phyloP scores from a whole-genome alignment of 2,329 filamentous ascomycete genomes.

The Neodidymelliopsis sp. region DNA sequence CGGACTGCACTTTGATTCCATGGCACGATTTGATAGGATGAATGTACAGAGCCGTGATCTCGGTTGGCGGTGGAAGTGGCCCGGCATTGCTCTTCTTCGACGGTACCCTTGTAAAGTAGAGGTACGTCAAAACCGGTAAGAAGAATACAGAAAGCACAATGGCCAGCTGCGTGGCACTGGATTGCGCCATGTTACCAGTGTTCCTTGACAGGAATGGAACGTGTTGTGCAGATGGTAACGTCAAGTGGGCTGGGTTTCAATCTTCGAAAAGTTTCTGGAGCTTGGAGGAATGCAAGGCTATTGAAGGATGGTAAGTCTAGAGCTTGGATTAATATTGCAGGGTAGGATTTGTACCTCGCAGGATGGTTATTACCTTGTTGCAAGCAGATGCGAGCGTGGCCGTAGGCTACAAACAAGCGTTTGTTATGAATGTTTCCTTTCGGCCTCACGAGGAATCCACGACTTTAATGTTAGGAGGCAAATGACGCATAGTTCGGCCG shows the following conservation, averaged over 20 bases:
- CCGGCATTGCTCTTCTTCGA: constrained; percentile 24
- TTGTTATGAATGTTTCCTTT: not conserved
- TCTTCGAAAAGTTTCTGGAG: constrained; percentile 10
- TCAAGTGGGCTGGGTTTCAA: not conserved
- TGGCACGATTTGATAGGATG: constrained; percentile 74
- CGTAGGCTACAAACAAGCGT: no score
- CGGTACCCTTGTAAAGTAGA: constrained; percentile 29
- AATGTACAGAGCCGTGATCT: constrained; percentile 60
- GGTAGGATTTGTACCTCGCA: constrained; percentile 11
- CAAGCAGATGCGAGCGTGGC: no score
- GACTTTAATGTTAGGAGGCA: constrained; percentile 1
- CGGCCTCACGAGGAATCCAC: constrained; percentile 2
- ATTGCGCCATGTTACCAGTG: constrained; percentile 32
- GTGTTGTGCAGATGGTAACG: constrained; percentile 3
- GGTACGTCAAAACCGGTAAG: constrained; percentile 43
- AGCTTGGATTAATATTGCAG: constrained; percentile 8
- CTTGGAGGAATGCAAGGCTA: constrained; percentile 10
- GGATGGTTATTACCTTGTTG: constrained; percentile 1
- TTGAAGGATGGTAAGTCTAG: not conserved
- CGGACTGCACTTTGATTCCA: constrained; percentile 62
- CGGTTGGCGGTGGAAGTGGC: constrained; percentile 48
- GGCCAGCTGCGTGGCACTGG: constrained; percentile 30
- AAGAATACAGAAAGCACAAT: constrained; percentile 38
- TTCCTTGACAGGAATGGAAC: not conserved
- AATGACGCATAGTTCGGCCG: constrained; percentile 15